Evolutionary conservation across 202 grass and related monocot genomes (phyloP), one percentile per base, ranked within the genome.

Genomic region (Setaria viridis): DNA sequence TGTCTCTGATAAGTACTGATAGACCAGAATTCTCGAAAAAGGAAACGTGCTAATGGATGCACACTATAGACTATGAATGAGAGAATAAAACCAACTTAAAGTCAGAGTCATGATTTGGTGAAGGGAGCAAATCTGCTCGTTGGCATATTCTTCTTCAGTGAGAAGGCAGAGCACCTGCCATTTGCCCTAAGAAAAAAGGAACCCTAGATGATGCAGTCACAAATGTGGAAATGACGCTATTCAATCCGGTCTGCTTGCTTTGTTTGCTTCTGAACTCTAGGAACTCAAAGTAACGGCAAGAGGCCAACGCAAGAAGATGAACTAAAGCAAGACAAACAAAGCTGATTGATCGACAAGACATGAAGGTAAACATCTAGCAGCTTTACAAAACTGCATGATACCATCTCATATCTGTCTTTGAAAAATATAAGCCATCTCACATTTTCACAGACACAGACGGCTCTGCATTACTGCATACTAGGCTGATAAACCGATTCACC

Each of bases 311-410:
- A 82, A 6, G 20, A 67, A 66, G 29, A 72, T 82, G 33, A 64
- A 66, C 67, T 70, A 64, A 85, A 81, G 63, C 63, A 51, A 85
- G 35, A 80, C 25, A 25, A 68, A 56, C 50, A 54, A 49, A 69
- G 1, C 35, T 75, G 48, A 14, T 4, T 50, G 48, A 14, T 4
- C 15, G 48, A 19, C 67, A 74, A 63, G 53, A 34, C 54, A 77
- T 78, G 72, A 64, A 86, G 45, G 66, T 67, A 72, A 72, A 11
- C 55, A 64, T 54, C 34, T 58, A 17, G 46, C 65, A 72, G 9
- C 17, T 72, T 73, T 59, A 58, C 42, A 48, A 39, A 35, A 50
- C 30, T 62, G 14, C 12, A 62, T 37, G 42, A 49, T 74, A 74
- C 21, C 37, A 21, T 37, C 17, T 4, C 39, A 34, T 42, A 35